These are phyloP conservation scores for Boletus bicolor DNA, from an alignment of 768 basidiomycete species.

Conservation along the genomic window DNA sequence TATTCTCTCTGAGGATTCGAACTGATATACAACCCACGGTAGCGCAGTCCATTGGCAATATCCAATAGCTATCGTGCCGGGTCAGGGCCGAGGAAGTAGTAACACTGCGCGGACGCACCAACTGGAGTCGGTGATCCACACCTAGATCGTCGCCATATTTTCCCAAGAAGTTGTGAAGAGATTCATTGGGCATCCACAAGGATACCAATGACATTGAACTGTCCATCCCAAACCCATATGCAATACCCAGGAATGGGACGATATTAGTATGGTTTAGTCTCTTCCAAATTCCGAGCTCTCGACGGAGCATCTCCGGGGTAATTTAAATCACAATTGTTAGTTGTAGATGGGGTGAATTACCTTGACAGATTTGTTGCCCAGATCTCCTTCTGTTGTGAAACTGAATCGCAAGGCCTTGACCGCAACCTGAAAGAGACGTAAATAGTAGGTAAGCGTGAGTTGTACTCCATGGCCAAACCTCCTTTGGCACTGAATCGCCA, in stretches of 20 bases:
- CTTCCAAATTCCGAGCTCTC: constrained; percentile 6
- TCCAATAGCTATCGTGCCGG: neutral
- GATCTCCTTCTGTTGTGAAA: too few species aligned
- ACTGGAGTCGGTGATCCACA: neutral
- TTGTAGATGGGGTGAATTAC: neutral
- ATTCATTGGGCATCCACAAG: neutral
- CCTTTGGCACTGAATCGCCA: too few species aligned
- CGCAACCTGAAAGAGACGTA: too few species aligned
- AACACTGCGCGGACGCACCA: neutral
- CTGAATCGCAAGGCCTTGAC: too few species aligned
- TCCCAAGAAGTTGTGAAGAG: constrained; percentile 19
- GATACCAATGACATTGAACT: neutral
- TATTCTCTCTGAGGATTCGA: neutral
- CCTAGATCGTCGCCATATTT: neutral
- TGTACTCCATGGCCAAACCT: too few species aligned
- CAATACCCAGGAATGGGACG: constrained; percentile 9
- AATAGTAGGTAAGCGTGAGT: neutral
- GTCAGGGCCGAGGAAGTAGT: neutral
- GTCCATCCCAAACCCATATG: neutral
- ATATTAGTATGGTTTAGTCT: constrained; percentile 4
- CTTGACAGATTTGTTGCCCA: neutral
- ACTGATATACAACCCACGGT: neutral
- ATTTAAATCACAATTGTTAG: neutral
- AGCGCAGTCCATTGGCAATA: neutral
- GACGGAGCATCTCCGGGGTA: neutral